Evolutionary conservation across 768 basidiomycete genomes (phyloP), one percentile per base, ranked within the genome.

Genomic region (Lentinula boryana): DNA sequence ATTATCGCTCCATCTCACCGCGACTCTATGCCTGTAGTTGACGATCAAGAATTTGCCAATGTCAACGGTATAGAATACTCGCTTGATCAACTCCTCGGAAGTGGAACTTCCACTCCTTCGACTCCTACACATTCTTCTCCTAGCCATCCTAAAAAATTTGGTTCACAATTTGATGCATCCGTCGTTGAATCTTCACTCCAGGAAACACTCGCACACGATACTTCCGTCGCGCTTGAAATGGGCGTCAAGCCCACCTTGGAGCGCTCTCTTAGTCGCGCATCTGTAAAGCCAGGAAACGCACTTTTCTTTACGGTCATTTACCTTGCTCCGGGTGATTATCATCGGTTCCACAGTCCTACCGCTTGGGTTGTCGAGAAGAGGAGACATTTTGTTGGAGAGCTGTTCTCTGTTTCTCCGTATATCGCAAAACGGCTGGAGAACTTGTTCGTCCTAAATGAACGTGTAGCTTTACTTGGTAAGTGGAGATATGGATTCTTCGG

Each of bases 41-140:
- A 91, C 68, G 91, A 98, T 74, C 83, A 79, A 63, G 88, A 95
- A 63, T 99, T 99, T 68, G 97, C 96, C 3, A 88, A 93, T 68
- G 92, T 99, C 66, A 99, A 99, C 68, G 95, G 95, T 49, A 97
- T 99, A 67, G 88, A 92, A 68, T 98, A 99, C 75, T 93, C 87
- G 46, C 84, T 99, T n/a, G 86, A 89, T 55, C 84, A 93, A 66
- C 88, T 98, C 38, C 79, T 98, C 52, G 96, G 96, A 23, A 69
- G 75, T 6, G 68, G 76, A n/a, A 70, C 77, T 2, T 74, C 77
- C 3, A 63, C 68, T 4, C 72, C 80, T 0, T 70, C 75, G 9
- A 73, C 80, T 3, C 76, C 80, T 10, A 65, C 71, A 55, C 16
- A 58, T 38, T 62, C 41, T n/a, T 56, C 60, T n/a, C 41, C 43